Evolutionary conservation across 208 protist species (phyloP).

Genomic region (Wallacemonas sp.): DNA sequence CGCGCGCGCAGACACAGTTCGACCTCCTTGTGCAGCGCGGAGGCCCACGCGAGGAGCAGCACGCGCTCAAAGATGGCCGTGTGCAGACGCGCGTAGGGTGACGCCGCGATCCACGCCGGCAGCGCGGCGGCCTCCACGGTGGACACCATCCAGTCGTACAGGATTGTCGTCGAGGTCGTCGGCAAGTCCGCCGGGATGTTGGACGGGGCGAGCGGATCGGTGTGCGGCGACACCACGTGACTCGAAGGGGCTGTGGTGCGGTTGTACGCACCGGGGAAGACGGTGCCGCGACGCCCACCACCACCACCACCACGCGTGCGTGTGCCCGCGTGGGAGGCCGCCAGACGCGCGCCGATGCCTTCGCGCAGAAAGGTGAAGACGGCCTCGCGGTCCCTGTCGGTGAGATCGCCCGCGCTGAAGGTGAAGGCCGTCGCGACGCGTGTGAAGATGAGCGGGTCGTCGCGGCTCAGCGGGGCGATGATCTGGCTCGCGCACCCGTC

Average conservation of each 20-base stretch:
- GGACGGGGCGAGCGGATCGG: background rate
- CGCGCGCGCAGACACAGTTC: conserved; percentile 64
- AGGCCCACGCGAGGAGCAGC: conserved; percentile 64
- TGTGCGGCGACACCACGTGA: background rate
- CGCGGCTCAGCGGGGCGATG: background rate
- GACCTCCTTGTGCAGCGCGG: conserved; percentile 74
- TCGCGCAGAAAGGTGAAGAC: conserved; percentile 36
- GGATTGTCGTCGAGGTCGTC: background rate
- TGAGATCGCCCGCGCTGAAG: conserved; percentile 60
- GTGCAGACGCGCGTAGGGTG: conserved; percentile 18
- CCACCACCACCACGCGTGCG: background rate
- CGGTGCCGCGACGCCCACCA: conserved; percentile 2
- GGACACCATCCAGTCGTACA: background rate
- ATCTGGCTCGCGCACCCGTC: background rate
- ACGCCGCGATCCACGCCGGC: background rate
- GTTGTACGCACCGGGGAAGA: background rate
- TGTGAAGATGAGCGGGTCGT: conserved; percentile 34
- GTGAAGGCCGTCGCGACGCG: conserved; percentile 71
- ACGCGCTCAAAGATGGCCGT: conserved; percentile 47
- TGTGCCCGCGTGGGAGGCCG: background rate
- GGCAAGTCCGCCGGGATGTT: background rate
- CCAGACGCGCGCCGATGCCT: conserved; percentile 25
- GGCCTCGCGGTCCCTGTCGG: conserved; percentile 24
- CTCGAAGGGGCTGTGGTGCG: background rate
- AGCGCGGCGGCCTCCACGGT: background rate